These are phyloP conservation scores for Rhexocercosporidium sp. DNA, from an alignment of 2,329 filamentous ascomycete species.

Conservation along the genomic window DNA sequence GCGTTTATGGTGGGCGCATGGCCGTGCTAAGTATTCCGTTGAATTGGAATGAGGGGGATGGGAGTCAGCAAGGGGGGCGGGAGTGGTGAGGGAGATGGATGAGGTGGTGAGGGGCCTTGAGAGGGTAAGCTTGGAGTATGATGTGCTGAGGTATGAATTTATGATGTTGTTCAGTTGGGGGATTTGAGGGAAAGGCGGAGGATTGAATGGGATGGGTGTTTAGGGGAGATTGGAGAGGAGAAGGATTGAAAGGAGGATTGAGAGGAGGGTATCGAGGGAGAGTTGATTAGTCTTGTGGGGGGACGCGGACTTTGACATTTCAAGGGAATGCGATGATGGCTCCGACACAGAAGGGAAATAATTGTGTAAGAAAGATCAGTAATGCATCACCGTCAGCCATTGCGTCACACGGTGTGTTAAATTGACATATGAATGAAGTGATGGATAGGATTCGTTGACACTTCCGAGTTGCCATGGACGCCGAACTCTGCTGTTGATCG, in stretches of 20 bases:
- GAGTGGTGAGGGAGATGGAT: neutral
- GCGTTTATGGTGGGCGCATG: neutral
- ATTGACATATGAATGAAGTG: no score
- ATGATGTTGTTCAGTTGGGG: neutral
- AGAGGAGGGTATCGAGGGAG: neutral
- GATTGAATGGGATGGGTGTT: neutral
- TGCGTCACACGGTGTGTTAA: no score
- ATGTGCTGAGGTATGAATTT: neutral
- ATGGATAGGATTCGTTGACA: no score
- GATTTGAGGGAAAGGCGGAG: neutral
- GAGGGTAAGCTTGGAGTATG: neutral
- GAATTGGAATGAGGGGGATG: neutral
- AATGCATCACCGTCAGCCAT: no score
- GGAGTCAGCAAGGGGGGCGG: neutral
- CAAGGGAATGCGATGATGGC: neutral
- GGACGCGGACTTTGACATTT: neutral
- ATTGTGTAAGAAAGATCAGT: neutral
- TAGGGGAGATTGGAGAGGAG: neutral
- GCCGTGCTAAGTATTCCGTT: neutral
- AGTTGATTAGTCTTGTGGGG: neutral
- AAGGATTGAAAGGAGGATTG: neutral
- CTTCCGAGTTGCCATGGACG: no score
- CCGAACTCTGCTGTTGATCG: no score
- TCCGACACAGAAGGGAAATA: neutral
- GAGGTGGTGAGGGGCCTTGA: neutral